Evolutionary conservation across 176 grass and related monocot genomes (phyloP).

Genomic region (Triticum timopheevii): DNA sequence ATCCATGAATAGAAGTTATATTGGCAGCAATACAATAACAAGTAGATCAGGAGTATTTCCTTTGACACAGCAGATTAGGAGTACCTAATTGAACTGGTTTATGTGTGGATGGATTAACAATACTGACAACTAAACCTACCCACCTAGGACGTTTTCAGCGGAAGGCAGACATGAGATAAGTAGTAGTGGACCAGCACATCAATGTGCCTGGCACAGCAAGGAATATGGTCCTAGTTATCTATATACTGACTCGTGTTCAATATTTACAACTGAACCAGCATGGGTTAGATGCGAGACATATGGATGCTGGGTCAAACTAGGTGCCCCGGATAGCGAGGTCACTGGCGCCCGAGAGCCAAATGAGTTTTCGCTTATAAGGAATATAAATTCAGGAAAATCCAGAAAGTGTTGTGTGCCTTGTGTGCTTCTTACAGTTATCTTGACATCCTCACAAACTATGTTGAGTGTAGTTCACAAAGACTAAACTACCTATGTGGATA

Average conservation of each 20-base stretch:
- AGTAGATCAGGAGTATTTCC: background rate
- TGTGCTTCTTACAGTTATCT: background rate
- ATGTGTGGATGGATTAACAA: background rate
- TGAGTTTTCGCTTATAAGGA: background rate
- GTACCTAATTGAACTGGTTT: background rate
- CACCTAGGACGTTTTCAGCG: background rate
- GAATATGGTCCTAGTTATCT: background rate
- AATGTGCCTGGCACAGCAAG: background rate
- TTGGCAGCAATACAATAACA: background rate
- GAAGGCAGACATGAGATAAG: background rate
- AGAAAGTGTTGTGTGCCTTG: background rate
- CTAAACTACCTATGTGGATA: background rate
- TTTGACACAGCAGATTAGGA: background rate
- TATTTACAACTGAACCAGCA: background rate
- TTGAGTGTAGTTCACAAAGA: background rate
- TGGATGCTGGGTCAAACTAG: background rate
- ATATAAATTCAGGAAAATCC: background rate
- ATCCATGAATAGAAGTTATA: background rate
- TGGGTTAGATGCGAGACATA: background rate
- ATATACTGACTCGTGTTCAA: background rate
- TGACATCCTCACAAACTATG: background rate
- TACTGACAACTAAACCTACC: background rate
- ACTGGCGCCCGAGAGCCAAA: background rate
- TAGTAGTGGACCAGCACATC: background rate
- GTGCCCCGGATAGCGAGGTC: background rate